phyloP scores from a whole-genome alignment of 257 asterid species.

The Datura wrightii region DNA sequence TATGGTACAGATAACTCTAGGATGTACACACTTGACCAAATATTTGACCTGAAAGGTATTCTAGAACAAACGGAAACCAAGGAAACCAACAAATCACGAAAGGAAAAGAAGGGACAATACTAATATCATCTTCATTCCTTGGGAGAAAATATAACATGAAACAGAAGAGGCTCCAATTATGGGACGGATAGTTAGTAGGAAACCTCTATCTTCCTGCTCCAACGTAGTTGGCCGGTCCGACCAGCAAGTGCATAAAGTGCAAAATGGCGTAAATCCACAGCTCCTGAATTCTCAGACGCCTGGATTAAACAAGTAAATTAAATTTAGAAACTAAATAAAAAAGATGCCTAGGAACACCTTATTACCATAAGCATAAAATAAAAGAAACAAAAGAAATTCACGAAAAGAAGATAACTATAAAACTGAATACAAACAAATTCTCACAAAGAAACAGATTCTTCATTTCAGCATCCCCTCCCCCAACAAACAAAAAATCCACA shows the following conservation, averaged over 20 bases:
- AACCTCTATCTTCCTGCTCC: slow-evolving; percentile 91
- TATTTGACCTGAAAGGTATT: slow-evolving; percentile 3
- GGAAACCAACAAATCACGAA: not conserved
- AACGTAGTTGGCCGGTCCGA: slow-evolving; percentile 83
- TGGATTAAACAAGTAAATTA: slow-evolving; percentile 35
- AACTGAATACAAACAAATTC: slow-evolving; percentile 7
- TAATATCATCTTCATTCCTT: not conserved
- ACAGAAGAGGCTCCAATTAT: not conserved
- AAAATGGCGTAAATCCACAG: slow-evolving; percentile 85
- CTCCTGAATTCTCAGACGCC: slow-evolving; percentile 76
- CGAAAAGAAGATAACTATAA: not conserved
- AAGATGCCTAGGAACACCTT: not conserved
- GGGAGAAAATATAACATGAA: not conserved
- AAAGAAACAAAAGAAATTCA: not conserved
- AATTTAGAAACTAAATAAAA: not conserved
- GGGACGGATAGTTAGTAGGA: not conserved
- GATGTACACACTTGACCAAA: slow-evolving; percentile 26
- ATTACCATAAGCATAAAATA: not conserved
- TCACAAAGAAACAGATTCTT: not conserved
- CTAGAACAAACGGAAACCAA: not conserved
- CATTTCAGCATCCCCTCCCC: not conserved
- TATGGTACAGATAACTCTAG: slow-evolving; percentile 21
- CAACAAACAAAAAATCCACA: not conserved
- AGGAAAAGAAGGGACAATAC: slow-evolving; percentile 14
- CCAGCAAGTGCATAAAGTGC: slow-evolving; percentile 94